phyloP scores from a whole-genome alignment of 2,329 filamentous ascomycete species.

The Sordariomycetes sp. region DNA sequence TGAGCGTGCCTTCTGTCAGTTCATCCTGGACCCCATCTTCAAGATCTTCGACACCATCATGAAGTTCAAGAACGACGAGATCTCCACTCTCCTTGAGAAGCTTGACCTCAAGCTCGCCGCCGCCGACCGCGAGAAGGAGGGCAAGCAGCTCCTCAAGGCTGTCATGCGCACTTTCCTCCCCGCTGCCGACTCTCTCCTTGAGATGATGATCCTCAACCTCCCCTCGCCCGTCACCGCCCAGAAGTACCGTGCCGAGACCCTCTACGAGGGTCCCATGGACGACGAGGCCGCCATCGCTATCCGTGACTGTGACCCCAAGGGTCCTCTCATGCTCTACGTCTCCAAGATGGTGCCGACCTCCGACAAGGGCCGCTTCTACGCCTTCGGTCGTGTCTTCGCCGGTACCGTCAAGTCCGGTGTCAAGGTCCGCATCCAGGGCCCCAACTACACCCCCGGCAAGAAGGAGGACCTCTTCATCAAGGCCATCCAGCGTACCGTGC shows the following conservation, averaged over 20 bases:
- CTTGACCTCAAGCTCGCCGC: slow-evolving; percentile 79
- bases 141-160: slow-evolving; percentile 95
- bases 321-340: slow-evolving; percentile 98
- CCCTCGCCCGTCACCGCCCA: slow-evolving; percentile 93
- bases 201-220: slow-evolving; percentile 99
- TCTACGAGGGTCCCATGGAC: slow-evolving; percentile 94
- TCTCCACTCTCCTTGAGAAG: slow-evolving; percentile 73
- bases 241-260: slow-evolving; percentile 94
- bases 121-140: slow-evolving; percentile 88
- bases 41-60: slow-evolving; percentile 93
- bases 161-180: slow-evolving; percentile 99
- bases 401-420: slow-evolving; percentile 96
- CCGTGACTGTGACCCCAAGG: slow-evolving; percentile 96
- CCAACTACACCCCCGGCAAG: slow-evolving; percentile 95
- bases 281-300: slow-evolving; percentile 92
- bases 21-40: slow-evolving; percentile 99
- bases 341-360: slow-evolving; percentile 99
- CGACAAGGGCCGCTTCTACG: slow-evolving; percentile 99
- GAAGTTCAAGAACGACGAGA: slow-evolving; percentile 98
- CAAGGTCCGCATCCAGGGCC: slow-evolving; percentile 99
- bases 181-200: slow-evolving; percentile 91
- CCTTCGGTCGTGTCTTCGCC: slow-evolving; percentile 99
- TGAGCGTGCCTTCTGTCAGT: slow-evolving; percentile 99
- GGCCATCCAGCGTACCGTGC: slow-evolving; percentile 97
- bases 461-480: slow-evolving; percentile 99